phyloP scores from a whole-genome alignment of 176 grass and related monocot genomes.

The Ensete ventricosum region DNA sequence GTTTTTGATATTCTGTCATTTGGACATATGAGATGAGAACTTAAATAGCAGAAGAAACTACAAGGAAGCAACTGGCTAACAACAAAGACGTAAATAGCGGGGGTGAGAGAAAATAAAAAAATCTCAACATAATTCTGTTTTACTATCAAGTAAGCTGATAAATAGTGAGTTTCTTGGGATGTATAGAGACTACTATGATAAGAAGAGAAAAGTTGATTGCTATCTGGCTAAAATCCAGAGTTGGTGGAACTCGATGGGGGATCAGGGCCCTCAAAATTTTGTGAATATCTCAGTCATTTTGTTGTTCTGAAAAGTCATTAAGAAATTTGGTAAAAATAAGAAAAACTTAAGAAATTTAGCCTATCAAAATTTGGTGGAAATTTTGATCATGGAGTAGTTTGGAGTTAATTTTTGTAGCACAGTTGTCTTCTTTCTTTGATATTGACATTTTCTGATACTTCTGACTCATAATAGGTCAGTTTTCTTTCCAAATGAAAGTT shows the following conservation, averaged over 20 bases:
- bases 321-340: neutral
- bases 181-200: no score
- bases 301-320: neutral
- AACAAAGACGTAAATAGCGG: conserved; percentile 45
- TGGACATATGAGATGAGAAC: no score
- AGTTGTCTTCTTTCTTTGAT: neutral
- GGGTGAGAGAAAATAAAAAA: conserved; percentile 25
- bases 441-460: neutral
- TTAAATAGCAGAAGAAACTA: no score
- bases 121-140: neutral
- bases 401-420: neutral
- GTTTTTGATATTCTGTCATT: no score
- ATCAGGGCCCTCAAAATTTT: neutral
- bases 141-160: neutral
- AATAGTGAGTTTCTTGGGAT: no score
- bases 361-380: neutral
- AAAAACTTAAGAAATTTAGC: neutral
- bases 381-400: neutral
- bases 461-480: neutral
- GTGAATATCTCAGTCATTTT: neutral
- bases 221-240: no score
- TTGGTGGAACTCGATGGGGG: no score
- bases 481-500: neutral
- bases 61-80: no score
- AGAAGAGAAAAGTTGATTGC: no score